Evolutionary conservation across 768 basidiomycete genomes (phyloP).

Genomic region (Pleurotus tuoliensis): DNA sequence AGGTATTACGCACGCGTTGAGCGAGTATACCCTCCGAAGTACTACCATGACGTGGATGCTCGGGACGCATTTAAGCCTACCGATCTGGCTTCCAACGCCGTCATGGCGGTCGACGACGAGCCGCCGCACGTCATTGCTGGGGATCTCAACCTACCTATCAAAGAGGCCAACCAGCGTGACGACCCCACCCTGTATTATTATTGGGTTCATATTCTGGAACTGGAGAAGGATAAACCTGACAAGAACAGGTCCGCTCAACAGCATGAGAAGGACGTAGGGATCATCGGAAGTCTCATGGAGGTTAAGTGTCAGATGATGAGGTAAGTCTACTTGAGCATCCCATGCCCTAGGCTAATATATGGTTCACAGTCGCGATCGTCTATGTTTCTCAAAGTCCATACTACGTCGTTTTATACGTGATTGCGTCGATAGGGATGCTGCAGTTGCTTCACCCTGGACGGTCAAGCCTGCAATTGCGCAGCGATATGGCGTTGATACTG

Average conservation of each 20-base stretch:
- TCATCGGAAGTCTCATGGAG: conserved; percentile 78
- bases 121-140: conserved; percentile 68
- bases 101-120: conserved; percentile 34
- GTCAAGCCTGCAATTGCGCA: conserved; percentile 84
- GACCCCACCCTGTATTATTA: conserved; percentile 84
- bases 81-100: background rate
- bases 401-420: conserved; percentile 95
- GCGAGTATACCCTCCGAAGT: conserved; percentile 70
- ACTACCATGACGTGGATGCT: conserved; percentile 39
- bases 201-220: conserved; percentile 80
- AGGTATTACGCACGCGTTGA: conserved; percentile 84
- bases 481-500: conserved; percentile 77
- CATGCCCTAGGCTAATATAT: background rate
- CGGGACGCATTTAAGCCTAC: conserved; percentile 47
- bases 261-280: conserved; percentile 50
- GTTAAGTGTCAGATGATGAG: conserved; percentile 79
- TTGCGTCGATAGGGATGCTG: conserved; percentile 88
- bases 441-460: conserved; percentile 93
- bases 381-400: conserved; percentile 95
- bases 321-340: conserved; percentile 34
- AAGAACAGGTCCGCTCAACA: conserved; percentile 56
- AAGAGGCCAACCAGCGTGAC: conserved; percentile 69
- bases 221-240: conserved; percentile 66
- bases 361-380: conserved; percentile 76
- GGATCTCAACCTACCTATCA: conserved; percentile 70